phyloP scores from a whole-genome alignment of 2,329 filamentous ascomycete species.

The Claviceps monticola region DNA sequence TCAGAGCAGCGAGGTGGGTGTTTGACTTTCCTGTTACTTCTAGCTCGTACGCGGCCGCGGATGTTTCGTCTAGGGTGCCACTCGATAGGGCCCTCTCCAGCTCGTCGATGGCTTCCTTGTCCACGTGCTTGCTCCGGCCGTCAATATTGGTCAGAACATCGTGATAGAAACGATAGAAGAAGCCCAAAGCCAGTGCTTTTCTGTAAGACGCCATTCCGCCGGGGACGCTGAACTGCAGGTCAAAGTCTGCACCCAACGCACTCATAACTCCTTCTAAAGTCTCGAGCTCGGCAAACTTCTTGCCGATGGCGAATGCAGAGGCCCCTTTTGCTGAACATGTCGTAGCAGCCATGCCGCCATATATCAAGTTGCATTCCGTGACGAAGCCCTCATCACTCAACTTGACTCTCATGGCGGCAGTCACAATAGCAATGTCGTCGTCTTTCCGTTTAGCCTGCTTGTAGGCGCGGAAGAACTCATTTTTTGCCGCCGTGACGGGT shows the following conservation, averaged over 20 bases:
- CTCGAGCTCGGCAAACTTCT: constrained; percentile 63
- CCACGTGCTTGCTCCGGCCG: constrained; percentile 32
- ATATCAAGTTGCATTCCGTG: constrained; percentile 65
- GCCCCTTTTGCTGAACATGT: constrained; percentile 79
- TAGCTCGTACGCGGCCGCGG: constrained; percentile 65
- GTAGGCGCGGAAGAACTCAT: constrained; percentile 79
- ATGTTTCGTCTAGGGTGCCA: constrained; percentile 64
- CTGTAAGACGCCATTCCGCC: constrained; percentile 97
- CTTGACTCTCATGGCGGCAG: constrained; percentile 64
- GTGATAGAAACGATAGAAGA: constrained; percentile 97
- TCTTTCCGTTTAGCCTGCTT: constrained; percentile 97
- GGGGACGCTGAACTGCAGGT: constrained; percentile 78
- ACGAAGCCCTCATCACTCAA: constrained; percentile 58
- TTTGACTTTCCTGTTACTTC: constrained; percentile 75
- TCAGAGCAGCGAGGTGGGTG: constrained; percentile 78
- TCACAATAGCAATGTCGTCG: constrained; percentile 96
- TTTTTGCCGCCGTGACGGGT: constrained; percentile 57
- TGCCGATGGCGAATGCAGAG: constrained; percentile 60
- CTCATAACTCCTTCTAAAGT: constrained; percentile 86
- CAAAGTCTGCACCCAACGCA: constrained; percentile 78
- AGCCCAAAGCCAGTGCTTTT: constrained; percentile 76
- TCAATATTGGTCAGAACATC: constrained; percentile 58
- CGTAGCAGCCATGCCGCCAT: constrained; percentile 87
- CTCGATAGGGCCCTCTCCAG: constrained; percentile 73
- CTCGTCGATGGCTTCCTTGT: constrained; percentile 66